These are phyloP conservation scores for Trametes sanguinea DNA, from an alignment of 768 basidiomycete genomes.

Conservation along the genomic window DNA sequence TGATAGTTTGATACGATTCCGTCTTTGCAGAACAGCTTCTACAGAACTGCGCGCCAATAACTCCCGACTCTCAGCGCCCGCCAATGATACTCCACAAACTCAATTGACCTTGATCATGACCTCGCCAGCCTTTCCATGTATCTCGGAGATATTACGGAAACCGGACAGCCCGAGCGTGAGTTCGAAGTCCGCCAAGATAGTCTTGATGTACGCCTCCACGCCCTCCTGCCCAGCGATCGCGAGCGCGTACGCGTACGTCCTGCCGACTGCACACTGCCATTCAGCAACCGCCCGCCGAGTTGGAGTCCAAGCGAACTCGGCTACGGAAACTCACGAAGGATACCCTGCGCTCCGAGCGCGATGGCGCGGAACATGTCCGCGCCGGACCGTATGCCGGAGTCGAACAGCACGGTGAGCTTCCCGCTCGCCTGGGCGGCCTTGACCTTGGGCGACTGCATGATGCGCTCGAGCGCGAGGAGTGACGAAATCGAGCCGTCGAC, in stretches of 20 bases:
- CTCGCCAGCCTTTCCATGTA: slow-evolving; percentile 59
- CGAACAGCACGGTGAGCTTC: slow-evolving; percentile 69
- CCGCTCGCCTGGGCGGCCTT: slow-evolving; percentile 58
- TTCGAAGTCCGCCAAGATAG: slow-evolving; percentile 70
- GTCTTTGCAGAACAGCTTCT: too few species aligned
- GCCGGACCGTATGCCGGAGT: slow-evolving; percentile 82
- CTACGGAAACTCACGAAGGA: slow-evolving; percentile 57
- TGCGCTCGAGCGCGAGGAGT: slow-evolving; percentile 66
- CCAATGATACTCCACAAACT: neutral
- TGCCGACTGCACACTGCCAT: slow-evolving; percentile 51
- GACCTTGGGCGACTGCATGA: slow-evolving; percentile 64
- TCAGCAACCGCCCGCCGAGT: neutral
- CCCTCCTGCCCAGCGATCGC: slow-evolving; percentile 71
- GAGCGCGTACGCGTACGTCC: slow-evolving; percentile 77
- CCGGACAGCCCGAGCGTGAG: slow-evolving; percentile 64
- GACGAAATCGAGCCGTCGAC: slow-evolving; percentile 79
- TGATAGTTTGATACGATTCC: too few species aligned
- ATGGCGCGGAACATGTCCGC: slow-evolving; percentile 84
- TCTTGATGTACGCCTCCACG: slow-evolving; percentile 70
- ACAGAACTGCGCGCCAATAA: too few species aligned
- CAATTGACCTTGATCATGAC: slow-evolving; percentile 47
- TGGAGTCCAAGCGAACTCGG: too few species aligned
- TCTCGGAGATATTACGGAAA: slow-evolving; percentile 55
- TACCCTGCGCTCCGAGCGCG: slow-evolving; percentile 82
- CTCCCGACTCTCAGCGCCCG: too few species aligned